Conservation (phyloP, 2,329 filamentous ascomycete genomes). For the Rutstroemia sp. region DNA sequence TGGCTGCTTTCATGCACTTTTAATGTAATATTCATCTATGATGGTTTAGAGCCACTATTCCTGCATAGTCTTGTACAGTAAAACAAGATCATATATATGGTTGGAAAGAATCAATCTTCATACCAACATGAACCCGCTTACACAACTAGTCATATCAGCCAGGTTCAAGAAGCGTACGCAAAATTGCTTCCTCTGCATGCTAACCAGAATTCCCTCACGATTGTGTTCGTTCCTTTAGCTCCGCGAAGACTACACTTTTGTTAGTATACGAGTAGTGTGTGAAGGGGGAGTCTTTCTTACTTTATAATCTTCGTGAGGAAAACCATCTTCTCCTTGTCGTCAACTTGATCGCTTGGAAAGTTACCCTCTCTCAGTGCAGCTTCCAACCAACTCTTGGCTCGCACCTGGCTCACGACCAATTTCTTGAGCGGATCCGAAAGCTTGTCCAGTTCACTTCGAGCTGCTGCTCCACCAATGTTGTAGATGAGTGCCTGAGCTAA, state of each 20-base stretch:
- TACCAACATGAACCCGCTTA: not conserved
- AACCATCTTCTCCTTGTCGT: constrained; percentile 48
- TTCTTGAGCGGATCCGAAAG: constrained; percentile 65
- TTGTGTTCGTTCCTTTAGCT: constrained; percentile 53
- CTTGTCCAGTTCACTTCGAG: constrained; percentile 65
- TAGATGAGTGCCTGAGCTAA: constrained; percentile 52
- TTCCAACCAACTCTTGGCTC: constrained; percentile 56
- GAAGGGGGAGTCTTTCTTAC: constrained; percentile 32
- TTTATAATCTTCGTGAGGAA: constrained; percentile 61
- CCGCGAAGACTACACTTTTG: constrained; percentile 48
- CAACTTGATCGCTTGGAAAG: constrained; percentile 50
- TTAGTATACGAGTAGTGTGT: too few relatives aligned
- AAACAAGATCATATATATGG: too few relatives aligned
- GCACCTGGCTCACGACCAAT: constrained; percentile 48
- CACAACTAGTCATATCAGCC: too few relatives aligned
- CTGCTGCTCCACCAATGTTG: constrained; percentile 61
- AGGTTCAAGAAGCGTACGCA: constrained; percentile 44
- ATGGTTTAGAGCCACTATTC: too few relatives aligned
- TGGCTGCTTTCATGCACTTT: constrained; percentile 57
- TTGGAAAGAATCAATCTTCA: not conserved
- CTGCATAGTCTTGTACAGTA: not conserved
- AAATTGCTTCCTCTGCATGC: constrained; percentile 53
- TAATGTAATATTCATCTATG: constrained; percentile 26
- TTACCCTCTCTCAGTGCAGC: constrained; percentile 44
- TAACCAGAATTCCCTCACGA: constrained; percentile 69